Percentiles rank a stretch among this genome's conserved stretches.
Conservation (phyloP, 305 asterid genomes). For the Fraxinus sp. region DNA sequence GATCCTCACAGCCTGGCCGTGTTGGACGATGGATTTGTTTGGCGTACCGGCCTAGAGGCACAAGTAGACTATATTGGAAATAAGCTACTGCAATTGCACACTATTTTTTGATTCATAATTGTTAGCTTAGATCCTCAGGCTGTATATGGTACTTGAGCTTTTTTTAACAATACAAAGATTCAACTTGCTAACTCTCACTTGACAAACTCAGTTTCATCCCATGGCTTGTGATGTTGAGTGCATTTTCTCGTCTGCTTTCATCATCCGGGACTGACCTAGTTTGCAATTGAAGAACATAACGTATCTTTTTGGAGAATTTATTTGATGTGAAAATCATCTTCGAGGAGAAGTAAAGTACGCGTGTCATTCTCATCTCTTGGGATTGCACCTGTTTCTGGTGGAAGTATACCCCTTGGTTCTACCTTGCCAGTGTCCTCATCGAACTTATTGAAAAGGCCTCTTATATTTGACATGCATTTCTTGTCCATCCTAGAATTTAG, state of each 20-base stretch:
- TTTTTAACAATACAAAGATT: too few species aligned
- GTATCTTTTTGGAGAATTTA: conserved; percentile 38
- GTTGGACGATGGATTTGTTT: neutral
- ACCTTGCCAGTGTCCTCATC: conserved; percentile 53
- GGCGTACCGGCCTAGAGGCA: neutral
- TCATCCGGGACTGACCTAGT: conserved; percentile 43
- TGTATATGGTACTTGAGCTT: neutral
- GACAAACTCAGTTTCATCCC: too few species aligned
- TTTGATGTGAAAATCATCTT: conserved; percentile 50
- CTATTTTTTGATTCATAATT: neutral
- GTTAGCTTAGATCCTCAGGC: neutral
- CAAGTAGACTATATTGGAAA: neutral
- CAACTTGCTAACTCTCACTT: too few species aligned
- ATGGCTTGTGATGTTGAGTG: too few species aligned
- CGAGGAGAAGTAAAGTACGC: conserved; percentile 56
- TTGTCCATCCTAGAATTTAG: conserved; percentile 40
- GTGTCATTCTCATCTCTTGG: conserved; percentile 57
- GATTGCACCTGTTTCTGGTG: conserved; percentile 67
- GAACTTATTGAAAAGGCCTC: conserved; percentile 43
- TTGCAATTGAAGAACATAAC: conserved; percentile 55
- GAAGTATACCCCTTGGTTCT: conserved; percentile 57
- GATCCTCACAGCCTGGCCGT: too few species aligned
- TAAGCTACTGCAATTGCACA: neutral
- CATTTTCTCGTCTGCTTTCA: conserved; percentile 19
- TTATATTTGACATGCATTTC: conserved; percentile 61